phyloP scores from a whole-genome alignment of 2,329 filamentous ascomycete genomes.

The Podosphaera leucotricha region DNA sequence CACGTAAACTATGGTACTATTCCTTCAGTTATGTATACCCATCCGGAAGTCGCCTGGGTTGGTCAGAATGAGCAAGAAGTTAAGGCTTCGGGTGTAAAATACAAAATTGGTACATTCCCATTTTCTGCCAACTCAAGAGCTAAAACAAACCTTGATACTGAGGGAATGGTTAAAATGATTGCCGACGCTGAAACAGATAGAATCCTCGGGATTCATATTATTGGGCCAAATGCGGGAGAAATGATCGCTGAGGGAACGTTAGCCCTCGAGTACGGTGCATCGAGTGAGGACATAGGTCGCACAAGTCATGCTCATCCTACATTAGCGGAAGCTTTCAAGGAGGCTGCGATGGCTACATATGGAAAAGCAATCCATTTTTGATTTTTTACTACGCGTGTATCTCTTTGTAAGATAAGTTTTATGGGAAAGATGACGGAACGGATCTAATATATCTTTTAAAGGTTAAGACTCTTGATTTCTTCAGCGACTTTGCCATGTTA shows the following conservation, averaged over 20 bases:
- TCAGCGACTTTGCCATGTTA: background rate
- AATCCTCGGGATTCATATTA: slow-evolving; percentile 86
- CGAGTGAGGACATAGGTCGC: slow-evolving; percentile 78
- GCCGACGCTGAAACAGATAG: slow-evolving; percentile 91
- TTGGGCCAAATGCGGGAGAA: slow-evolving; percentile 87
- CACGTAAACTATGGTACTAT: slow-evolving; percentile 99
- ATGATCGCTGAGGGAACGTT: slow-evolving; percentile 97
- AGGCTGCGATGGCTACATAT: slow-evolving; percentile 96
- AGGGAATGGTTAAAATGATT: slow-evolving; percentile 92
- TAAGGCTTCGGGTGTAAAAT: slow-evolving; percentile 72
- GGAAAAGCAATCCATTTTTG: slow-evolving; percentile 92
- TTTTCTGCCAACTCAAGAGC: slow-evolving; percentile 2
- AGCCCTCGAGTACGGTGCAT: slow-evolving; percentile 89
- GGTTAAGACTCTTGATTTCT: background rate
- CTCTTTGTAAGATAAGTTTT: background rate
- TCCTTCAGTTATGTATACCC: slow-evolving; percentile 97
- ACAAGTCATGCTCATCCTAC: slow-evolving; percentile 85
- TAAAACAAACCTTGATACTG: slow-evolving; percentile 41
- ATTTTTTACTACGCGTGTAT: slow-evolving; percentile 4
- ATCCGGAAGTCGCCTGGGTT: slow-evolving; percentile 96
- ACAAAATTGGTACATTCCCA: slow-evolving; percentile 47
- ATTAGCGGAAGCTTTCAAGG: slow-evolving; percentile 91
- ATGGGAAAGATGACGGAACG: background rate
- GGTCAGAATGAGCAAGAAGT: slow-evolving; percentile 93
- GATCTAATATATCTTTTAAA: background rate